Base-by-base conservation (phyloP, 2,329 filamentous ascomycete species). In the Chrysosporium queenslandicum region DNA sequence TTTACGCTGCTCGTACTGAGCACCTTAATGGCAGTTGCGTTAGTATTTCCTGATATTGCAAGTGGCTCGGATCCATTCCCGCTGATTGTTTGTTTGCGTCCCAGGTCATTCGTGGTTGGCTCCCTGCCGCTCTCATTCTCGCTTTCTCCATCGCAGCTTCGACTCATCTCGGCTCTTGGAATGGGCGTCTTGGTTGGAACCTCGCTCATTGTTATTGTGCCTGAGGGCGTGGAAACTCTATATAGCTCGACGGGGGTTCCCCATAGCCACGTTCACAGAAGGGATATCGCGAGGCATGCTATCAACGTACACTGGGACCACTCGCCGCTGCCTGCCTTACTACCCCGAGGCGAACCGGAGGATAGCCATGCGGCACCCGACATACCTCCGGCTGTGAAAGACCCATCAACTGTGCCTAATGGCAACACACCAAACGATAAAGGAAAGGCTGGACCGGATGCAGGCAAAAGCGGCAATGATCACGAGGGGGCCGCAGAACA, bases 141-240 rank as follows among this genome's bases (percentile, higher is more conserved):
- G 53, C 78, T 98, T 23, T 91, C 90, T 27, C 82, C 86, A 55
- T 87, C 88, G 40, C 88, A 95, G 68, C 74, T 97, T 53, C 85
- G 91, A 64, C 74, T 95, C 46, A 86, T 97, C 65, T 94, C 91
- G 20, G 90, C 89, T 53, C 80, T 97, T 66, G 92, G 92, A 50
- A 88, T 95, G 68, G 92, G 92, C 41, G 86, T 98, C 48, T 76
- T 98, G 7, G 90, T 98, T 14, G 92, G 92, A 32, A 97, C 92
- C 25, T 91, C 91, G 1, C 78, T 98, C 58, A 91, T 97, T 58
- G 89, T 98, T 29, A 97, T 98, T 64, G 95, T 98, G 62, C 92
- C 92, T 0, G 92, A 98, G 69, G 92, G 92, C 34, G 84, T 97
- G 55, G 90, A 96, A 66, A 91, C 92, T 2, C 78, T 96, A 53